phyloP scores from a whole-genome alignment of 2,329 filamentous ascomycete genomes.

The Nothophaeocryptopus gaeumannii region DNA sequence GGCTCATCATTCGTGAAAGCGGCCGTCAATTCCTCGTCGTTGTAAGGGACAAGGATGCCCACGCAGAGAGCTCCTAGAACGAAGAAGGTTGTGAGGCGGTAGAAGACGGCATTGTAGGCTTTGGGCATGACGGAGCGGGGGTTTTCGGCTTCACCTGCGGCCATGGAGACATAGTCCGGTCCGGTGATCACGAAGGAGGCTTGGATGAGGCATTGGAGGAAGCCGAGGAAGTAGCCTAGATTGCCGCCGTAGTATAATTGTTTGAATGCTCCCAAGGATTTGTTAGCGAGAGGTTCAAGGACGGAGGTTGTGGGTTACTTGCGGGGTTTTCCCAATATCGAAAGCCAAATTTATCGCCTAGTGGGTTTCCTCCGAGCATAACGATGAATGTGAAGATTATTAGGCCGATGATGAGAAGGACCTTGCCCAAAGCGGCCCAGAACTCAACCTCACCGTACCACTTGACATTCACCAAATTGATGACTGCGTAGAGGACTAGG shows the following conservation, averaged over 20 bases:
- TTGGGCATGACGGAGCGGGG: conserved; percentile 67
- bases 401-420: conserved; percentile 68
- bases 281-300: too few relatives aligned
- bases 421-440: conserved; percentile 54
- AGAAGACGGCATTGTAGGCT: conserved; percentile 77
- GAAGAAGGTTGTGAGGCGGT: conserved; percentile 72
- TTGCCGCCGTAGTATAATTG: conserved; percentile 60
- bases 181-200: conserved; percentile 67
- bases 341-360: conserved; percentile 69
- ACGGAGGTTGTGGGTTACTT: too few relatives aligned
- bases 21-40: conserved; percentile 60
- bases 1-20: conserved; percentile 45
- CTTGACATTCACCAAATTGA: conserved; percentile 71
- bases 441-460: conserved; percentile 80
- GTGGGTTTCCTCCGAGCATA: conserved; percentile 76
- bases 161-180: conserved; percentile 64
- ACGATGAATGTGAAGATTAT: conserved; percentile 76
- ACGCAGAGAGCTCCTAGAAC: conserved; percentile 70
- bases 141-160: conserved; percentile 68
- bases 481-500: conserved; percentile 54
- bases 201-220: conserved; percentile 70
- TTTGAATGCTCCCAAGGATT: conserved; percentile 49
- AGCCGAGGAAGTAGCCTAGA: conserved; percentile 72
- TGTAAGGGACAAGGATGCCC: conserved; percentile 69
- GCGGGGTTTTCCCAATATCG: conserved; percentile 62